Evolutionary conservation across 768 basidiomycete genomes (phyloP).

Genomic region (Termitomyces sp.): DNA sequence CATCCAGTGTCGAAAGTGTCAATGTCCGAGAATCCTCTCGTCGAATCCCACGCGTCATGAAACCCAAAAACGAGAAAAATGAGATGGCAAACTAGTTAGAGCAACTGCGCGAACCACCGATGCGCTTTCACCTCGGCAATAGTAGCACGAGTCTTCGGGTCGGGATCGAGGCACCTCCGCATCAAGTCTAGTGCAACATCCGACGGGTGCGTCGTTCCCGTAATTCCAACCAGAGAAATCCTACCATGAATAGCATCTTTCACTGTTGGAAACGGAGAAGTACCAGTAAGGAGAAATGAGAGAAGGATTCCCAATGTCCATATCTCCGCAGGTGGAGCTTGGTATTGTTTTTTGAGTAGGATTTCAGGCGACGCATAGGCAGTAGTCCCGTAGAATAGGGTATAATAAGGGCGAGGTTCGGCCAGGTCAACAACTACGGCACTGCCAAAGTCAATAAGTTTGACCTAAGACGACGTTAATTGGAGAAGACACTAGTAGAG

Average conservation of each 20-base stretch:
- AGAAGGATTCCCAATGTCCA: conserved; percentile 96
- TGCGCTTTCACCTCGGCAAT: conserved; percentile 81
- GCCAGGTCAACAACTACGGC: conserved; percentile 71
- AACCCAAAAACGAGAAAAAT: background rate
- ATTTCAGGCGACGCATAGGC: conserved; percentile 97
- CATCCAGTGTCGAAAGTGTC: background rate
- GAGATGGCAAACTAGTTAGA: background rate
- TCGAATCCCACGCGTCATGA: background rate
- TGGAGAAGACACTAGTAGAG: background rate
- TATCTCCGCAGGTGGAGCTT: conserved; percentile 91
- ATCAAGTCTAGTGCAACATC: conserved; percentile 58
- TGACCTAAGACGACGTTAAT: conserved; percentile 51
- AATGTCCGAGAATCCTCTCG: background rate
- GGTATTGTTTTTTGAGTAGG: conserved; percentile 82
- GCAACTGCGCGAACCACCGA: conserved; percentile 60
- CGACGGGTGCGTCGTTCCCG: conserved; percentile 34
- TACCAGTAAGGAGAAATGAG: conserved; percentile 89
- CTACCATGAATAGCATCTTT: conserved; percentile 71
- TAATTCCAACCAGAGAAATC: conserved; percentile 47
- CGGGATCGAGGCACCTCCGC: conserved; percentile 77
- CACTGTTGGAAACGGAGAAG: conserved; percentile 89
- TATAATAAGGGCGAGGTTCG: conserved; percentile 63
- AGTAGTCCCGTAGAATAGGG: conserved; percentile 87
- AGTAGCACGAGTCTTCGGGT: conserved; percentile 76
- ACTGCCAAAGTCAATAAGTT: conserved; percentile 94